These are phyloP conservation scores for Kewa caespitosa DNA, from an alignment of 179 eudicot species.

Conservation along the genomic window DNA sequence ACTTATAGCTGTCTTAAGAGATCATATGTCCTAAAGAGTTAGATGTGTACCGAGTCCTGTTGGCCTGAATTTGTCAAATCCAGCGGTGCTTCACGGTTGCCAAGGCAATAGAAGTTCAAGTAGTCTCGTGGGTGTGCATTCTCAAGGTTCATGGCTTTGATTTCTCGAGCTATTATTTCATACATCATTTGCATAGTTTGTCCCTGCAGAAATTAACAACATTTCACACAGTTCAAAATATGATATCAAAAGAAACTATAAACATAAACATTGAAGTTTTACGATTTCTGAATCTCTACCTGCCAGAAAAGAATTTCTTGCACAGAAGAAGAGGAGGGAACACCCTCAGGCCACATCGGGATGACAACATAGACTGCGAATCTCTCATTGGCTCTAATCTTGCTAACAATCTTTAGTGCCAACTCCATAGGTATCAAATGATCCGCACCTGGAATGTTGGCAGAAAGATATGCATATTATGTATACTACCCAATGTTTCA, in stretches of 20 bases:
- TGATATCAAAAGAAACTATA: too few relatives aligned
- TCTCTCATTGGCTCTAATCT: constrained; percentile 63
- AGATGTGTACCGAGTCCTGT: constrained; percentile 31
- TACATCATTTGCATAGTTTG: constrained; percentile 88
- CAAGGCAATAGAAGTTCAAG: constrained; percentile 73
- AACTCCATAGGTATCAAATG: constrained; percentile 72
- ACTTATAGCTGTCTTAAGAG: background rate
- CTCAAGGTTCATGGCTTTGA: constrained; percentile 45
- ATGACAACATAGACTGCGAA: constrained; percentile 65
- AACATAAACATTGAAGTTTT: too few relatives aligned
- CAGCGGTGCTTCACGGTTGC: constrained; percentile 55
- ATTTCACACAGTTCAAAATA: background rate
- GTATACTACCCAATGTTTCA: too few relatives aligned
- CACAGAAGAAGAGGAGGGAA: constrained; percentile 51
- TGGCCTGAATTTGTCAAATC: constrained; percentile 18
- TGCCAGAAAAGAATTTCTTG: constrained; percentile 88
- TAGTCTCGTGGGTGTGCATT: constrained; percentile 65
- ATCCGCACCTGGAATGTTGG: constrained; percentile 56
- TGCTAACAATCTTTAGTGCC: constrained; percentile 67
- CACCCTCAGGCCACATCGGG: constrained; percentile 86
- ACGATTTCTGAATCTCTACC: constrained; percentile 37
- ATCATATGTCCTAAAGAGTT: background rate
- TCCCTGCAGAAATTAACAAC: constrained; percentile 37
- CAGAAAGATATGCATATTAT: background rate
- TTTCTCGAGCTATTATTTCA: constrained; percentile 49